These are phyloP conservation scores for Hibiscus mutabilis DNA, from an alignment of 345 rosid species.

Conservation along the genomic window DNA sequence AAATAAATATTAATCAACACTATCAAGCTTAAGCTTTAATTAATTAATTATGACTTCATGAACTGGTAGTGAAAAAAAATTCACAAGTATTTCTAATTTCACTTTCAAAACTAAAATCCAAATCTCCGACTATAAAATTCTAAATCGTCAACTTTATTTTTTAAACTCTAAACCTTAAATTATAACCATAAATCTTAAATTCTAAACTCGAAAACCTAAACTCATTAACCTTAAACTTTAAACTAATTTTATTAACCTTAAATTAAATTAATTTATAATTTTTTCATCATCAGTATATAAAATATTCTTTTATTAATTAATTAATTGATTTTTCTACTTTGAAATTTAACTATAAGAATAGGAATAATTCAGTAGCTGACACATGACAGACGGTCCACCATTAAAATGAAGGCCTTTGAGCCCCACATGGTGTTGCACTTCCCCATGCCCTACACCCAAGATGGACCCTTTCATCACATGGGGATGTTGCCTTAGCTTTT, in stretches of 20 bases:
- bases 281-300: too few species aligned
- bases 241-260: too few species aligned
- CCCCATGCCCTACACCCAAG: slow-evolving; percentile 22
- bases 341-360: neutral
- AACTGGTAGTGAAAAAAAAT: too few species aligned
- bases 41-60: neutral
- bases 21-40: neutral
- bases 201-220: too few species aligned
- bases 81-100: too few species aligned
- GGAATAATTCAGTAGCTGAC: slow-evolving; percentile 10
- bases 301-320: neutral
- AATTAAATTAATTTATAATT: too few species aligned
- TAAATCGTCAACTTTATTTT: too few species aligned
- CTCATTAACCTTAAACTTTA: too few species aligned
- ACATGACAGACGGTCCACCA: slow-evolving; percentile 32
- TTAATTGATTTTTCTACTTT: neutral
- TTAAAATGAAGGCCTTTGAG: slow-evolving; percentile 27
- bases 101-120: too few species aligned
- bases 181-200: too few species aligned
- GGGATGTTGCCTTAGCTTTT: slow-evolving; percentile 14
- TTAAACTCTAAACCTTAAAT: too few species aligned
- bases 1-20: neutral
- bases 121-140: too few species aligned
- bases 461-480: slow-evolving; percentile 24
- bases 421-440: slow-evolving; percentile 17